phyloP scores from a whole-genome alignment of 805 yeast genomes.

The Metschnikowia kunwiensis region DNA sequence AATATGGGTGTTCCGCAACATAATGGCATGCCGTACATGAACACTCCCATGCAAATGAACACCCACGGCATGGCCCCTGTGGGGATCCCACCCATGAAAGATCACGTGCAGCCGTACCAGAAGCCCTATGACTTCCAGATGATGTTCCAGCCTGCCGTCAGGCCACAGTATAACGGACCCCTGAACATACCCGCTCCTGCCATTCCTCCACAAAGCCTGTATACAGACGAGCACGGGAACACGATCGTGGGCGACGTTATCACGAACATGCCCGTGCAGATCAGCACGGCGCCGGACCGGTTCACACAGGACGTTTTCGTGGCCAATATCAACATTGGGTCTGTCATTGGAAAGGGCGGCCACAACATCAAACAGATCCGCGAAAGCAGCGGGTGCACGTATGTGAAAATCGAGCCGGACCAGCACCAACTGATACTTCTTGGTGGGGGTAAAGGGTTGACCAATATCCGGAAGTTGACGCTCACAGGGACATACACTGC shows the following conservation, averaged over 20 bases:
- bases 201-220: constrained; percentile 27
- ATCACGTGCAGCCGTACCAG: constrained; percentile 7
- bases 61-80: constrained; percentile 2
- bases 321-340: constrained; percentile 76
- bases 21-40: constrained; percentile 18
- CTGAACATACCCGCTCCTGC: constrained; percentile 11
- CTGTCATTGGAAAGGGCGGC: constrained; percentile 85
- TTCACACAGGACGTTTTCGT: constrained; percentile 69
- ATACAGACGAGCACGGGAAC: constrained; percentile 45
- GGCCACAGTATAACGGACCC: constrained; percentile 25
- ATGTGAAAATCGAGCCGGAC: constrained; percentile 67
- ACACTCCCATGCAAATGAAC: constrained; percentile 14
- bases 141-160: constrained; percentile 40
- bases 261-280: constrained; percentile 36
- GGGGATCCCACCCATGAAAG: constrained; percentile 14
- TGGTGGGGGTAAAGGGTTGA: constrained; percentile 43
- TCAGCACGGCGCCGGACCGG: constrained; percentile 43
- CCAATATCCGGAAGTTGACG: constrained; percentile 54
- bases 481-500: constrained; percentile 65
- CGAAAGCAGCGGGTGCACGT: constrained; percentile 66
- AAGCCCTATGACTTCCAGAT: constrained; percentile 36
- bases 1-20: constrained; percentile 24
- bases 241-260: constrained; percentile 44
- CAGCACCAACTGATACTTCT: constrained; percentile 47
- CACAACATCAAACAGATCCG: constrained; percentile 75